Conservation (phyloP, 148 eudicot genomes). For the Nyssa sinensis region DNA sequence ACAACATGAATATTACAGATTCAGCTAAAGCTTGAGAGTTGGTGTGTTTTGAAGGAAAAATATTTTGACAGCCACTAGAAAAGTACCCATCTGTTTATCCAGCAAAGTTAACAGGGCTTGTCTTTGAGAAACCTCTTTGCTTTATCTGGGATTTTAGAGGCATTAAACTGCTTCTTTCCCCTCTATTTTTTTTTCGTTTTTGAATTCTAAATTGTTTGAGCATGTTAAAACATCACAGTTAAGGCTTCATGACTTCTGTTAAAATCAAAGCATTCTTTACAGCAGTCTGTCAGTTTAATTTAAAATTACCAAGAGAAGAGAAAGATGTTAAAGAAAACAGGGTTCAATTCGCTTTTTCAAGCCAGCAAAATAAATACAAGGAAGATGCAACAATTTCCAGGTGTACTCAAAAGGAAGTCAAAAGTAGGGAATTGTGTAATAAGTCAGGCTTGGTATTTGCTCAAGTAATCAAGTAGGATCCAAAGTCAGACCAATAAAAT, state of each 20-base stretch:
- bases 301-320: slow-evolving; percentile 1
- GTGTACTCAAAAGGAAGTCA: not conserved
- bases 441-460: not conserved
- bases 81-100: not conserved
- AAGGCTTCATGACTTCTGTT: not conserved
- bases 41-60: not conserved
- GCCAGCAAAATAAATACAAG: not conserved
- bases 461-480: not conserved
- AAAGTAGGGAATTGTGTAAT: not conserved
- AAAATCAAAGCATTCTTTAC: not conserved
- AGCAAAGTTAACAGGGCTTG: not conserved
- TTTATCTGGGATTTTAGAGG: not conserved
- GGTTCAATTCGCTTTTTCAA: not conserved
- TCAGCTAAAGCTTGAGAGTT: not conserved
- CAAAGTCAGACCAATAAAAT: too few species aligned
- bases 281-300: not conserved
- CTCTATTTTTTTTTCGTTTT: too few species aligned
- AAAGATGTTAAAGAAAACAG: not conserved
- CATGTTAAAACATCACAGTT: not conserved
- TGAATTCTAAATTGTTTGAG: not conserved
- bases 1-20: not conserved
- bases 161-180: not conserved
- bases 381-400: not conserved
- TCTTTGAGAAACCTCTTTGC: not conserved
- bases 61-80: not conserved